Base-by-base conservation (phyloP, 2,329 filamentous ascomycete species). In the Sclerotiophoma versabilis region DNA sequence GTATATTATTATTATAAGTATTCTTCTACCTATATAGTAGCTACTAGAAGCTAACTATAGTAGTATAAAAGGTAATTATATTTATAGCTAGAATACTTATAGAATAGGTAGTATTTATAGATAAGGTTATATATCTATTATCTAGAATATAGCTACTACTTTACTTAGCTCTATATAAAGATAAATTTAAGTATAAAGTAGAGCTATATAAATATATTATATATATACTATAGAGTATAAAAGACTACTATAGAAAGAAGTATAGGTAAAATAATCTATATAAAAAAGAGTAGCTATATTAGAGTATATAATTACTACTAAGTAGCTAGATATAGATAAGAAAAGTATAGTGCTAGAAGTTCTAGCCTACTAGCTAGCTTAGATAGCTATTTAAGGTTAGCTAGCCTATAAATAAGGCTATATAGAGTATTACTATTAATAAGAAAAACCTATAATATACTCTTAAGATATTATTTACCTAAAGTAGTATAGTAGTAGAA, bases 131-230 rank as follows among this genome's bases (percentile, higher is more conserved):
- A 27, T 46, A 46, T 15, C 43, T 36, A 27, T 6, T 34, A n/a
- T 8, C 6, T 17, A 17, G 9, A 10, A 11, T 17, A 7, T 19
- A 43, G 10, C 26, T 32, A 30, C n/a, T 43, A 22, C 15, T 4
- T 19, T 46, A 25, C 19, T 10, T 45, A 45, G 2, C n/a, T 4
- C 5, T 45, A n/a, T 45, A 45, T 15, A 25, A 45, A 25, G 23
- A 33, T 34, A 45, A 29, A 15, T 17, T 25, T 33, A 45, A 45
- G 42, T 45, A 29, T 45, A 36, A 17, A 45, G 30, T 45, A 45
- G 17, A 42, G 39, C 14, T 3, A 11, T 41, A 20, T 14, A 41
- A 11, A 10, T 15, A 41, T 15, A 42, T 29, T 42, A 19, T 42
- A 12, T 19, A 19, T n/a, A 29, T 5, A 19, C 6, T 20, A 7